Conservation (phyloP, 768 basidiomycete genomes). For the Pleurotus sapidus region DNA sequence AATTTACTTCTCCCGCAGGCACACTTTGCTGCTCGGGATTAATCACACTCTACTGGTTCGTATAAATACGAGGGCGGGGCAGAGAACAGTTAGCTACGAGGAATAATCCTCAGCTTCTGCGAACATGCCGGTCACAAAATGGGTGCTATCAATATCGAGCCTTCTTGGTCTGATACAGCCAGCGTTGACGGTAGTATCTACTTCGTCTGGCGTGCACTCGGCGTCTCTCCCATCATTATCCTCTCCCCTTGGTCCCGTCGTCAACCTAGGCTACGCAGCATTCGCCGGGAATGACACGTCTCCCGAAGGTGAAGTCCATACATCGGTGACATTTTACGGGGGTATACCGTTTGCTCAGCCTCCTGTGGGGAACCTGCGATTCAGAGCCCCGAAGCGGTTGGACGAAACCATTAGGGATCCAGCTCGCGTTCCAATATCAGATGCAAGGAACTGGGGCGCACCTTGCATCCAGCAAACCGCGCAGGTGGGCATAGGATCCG, state of each 20-base stretch:
- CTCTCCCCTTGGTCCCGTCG: conserved; percentile 31
- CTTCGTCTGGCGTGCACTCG: too few species aligned
- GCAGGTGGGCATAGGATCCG: conserved; percentile 21
- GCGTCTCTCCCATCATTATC: not conserved
- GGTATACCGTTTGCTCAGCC: conserved; percentile 40
- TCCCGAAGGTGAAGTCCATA: conserved; percentile 28
- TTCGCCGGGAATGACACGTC: conserved; percentile 39
- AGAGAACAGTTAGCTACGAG: too few species aligned
- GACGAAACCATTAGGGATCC: conserved; percentile 22
- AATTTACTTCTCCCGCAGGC: too few species aligned
- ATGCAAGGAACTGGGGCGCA: conserved; percentile 42
- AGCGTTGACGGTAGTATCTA: too few species aligned
- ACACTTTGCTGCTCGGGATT: too few species aligned
- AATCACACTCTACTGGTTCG: too few species aligned
- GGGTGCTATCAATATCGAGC: too few species aligned
- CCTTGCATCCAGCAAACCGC: conserved; percentile 46
- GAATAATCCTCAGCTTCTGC: too few species aligned
- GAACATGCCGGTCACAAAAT: too few species aligned
- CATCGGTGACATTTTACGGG: conserved; percentile 40
- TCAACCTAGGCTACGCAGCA: conserved; percentile 37
- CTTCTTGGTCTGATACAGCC: too few species aligned
- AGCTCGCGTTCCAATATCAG: conserved; percentile 21
- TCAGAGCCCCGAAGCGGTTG: conserved; percentile 32
- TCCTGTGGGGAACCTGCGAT: conserved; percentile 36
- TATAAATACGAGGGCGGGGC: too few species aligned